Evolutionary conservation across 768 basidiomycete genomes (phyloP).

Genomic region (Pleurotus cornucopiae): DNA sequence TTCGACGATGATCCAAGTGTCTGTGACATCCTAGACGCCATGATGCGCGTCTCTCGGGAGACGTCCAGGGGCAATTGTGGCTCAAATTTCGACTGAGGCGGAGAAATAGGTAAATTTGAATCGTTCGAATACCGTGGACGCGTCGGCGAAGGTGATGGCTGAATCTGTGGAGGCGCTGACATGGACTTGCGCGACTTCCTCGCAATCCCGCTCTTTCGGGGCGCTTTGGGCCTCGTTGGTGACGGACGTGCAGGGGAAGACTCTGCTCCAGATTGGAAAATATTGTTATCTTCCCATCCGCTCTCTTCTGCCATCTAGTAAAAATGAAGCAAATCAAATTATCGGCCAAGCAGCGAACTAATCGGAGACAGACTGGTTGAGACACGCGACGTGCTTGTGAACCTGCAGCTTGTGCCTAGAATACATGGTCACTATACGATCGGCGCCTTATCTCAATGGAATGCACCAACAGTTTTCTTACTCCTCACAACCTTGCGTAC

Average conservation of each 20-base stretch:
- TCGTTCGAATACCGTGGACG: conserved; percentile 20
- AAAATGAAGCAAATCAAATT: conserved; percentile 9
- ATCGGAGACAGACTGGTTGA: conserved; percentile 28
- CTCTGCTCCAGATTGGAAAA: conserved; percentile 87
- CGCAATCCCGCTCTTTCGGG: conserved; percentile 33
- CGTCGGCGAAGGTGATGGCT: conserved; percentile 37
- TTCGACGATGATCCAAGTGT: conserved; percentile 5
- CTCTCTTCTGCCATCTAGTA: conserved; percentile 52
- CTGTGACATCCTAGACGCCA: conserved; percentile 15
- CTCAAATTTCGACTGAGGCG: conserved; percentile 54
- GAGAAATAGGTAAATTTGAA: conserved; percentile 27
- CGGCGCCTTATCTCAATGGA: not conserved
- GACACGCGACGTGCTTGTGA: conserved; percentile 55
- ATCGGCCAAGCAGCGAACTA: not conserved
- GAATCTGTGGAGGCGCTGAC: conserved; percentile 63
- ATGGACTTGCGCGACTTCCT: conserved; percentile 65
- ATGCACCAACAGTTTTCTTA: conserved; percentile 49
- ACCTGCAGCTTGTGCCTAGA: conserved; percentile 44
- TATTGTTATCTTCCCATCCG: conserved; percentile 88
- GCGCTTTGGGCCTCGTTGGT: conserved; percentile 40
- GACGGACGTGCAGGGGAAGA: conserved; percentile 70
- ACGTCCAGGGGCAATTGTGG: conserved; percentile 41
- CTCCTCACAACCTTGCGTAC: conserved; percentile 56
- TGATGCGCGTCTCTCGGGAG: conserved; percentile 23
- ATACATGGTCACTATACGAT: conserved; percentile 5